Evolutionary conservation across 164 flowering plant genomes (phyloP).

Genomic region (Cinnamomum micranthum): DNA sequence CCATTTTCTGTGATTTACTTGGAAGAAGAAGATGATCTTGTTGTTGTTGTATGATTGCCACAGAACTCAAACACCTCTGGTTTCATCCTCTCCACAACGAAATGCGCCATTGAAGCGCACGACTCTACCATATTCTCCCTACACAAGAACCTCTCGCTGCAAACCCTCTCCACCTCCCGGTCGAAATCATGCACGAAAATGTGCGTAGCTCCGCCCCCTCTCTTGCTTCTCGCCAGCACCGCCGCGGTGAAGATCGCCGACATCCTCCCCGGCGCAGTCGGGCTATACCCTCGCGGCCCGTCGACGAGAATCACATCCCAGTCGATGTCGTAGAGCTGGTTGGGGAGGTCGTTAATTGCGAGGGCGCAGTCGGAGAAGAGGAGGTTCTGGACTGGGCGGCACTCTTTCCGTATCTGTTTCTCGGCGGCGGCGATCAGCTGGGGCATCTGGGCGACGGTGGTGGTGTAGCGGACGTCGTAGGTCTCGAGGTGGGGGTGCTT

Average conservation of each 20-base stretch:
- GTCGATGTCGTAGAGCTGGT: conserved; percentile 74
- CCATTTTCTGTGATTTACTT: too few relatives aligned
- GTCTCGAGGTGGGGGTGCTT: conserved; percentile 61
- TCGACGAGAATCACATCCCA: conserved; percentile 93
- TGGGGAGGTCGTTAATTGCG: conserved; percentile 85
- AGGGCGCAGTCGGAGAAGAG: conserved; percentile 83
- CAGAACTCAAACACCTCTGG: conserved; percentile 44
- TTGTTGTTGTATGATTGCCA: conserved; percentile 22
- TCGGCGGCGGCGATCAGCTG: conserved; percentile 47
- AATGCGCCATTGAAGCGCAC: conserved; percentile 63
- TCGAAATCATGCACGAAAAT: conserved; percentile 77
- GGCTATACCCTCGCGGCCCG: conserved; percentile 80
- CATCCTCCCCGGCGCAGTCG: conserved; percentile 80
- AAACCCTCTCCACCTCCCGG: conserved; percentile 54
- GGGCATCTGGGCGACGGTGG: conserved; percentile 51
- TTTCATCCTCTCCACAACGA: conserved; percentile 57
- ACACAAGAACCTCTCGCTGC: conserved; percentile 75
- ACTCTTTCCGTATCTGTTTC: conserved; percentile 58
- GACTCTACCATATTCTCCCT: conserved; percentile 64
- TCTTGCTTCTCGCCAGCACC: conserved; percentile 84
- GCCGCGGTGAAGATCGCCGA: conserved; percentile 84
- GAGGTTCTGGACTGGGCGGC: conserved; percentile 87
- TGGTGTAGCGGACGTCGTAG: conserved; percentile 83
- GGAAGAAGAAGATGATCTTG: conserved; percentile 10
- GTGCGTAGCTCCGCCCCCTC: conserved; percentile 53